A percentile compares a stretch with the other conserved stretches of the same genome.
Evolutionary conservation across 352 stramenopile genomes (phyloP).

Genomic region (Pythium guiyangense): DNA sequence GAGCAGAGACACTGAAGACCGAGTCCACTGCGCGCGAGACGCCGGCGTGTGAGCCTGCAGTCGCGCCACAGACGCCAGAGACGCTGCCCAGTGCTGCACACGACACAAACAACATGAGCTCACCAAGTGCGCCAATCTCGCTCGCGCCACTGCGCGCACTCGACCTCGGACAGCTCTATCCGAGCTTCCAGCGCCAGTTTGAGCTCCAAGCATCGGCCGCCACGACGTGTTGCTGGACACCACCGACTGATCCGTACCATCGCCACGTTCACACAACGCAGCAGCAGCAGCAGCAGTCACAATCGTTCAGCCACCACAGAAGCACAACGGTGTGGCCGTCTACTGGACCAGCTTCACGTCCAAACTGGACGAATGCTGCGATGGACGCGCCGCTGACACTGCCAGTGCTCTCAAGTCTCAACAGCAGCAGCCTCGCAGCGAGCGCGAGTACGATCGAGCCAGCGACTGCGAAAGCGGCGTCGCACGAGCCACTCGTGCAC

Average conservation of each 20-base stretch:
- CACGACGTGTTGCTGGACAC: constrained; percentile 11
- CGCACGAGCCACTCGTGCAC: constrained; percentile 23
- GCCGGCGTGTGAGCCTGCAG: too few species aligned
- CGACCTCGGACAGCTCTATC: constrained; percentile 19
- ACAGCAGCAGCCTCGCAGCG: background rate
- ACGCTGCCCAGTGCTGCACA: background rate
- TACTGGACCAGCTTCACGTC: too few species aligned
- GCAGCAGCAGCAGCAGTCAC: too few species aligned
- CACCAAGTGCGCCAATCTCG: constrained; percentile 13
- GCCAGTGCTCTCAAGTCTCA: too few species aligned
- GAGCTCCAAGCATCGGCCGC: constrained; percentile 20
- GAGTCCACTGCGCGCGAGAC: too few species aligned
- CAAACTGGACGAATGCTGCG: too few species aligned
- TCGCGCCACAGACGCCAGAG: too few species aligned
- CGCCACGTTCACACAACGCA: background rate
- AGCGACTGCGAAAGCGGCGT: constrained; percentile 27
- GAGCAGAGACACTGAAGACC: too few species aligned
- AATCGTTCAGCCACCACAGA: too few species aligned
- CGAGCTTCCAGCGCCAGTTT: constrained; percentile 24
- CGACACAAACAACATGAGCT: constrained; percentile 5
- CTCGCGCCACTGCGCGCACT: constrained; percentile 16
- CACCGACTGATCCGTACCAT: background rate
- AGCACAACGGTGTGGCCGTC: too few species aligned
- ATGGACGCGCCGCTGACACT: too few species aligned
- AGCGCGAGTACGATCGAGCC: constrained; percentile 47